A percentile compares a stretch with the other conserved stretches of the same genome.
Conservation (phyloP, 345 rosid species). For the Alliaria petiolata region DNA sequence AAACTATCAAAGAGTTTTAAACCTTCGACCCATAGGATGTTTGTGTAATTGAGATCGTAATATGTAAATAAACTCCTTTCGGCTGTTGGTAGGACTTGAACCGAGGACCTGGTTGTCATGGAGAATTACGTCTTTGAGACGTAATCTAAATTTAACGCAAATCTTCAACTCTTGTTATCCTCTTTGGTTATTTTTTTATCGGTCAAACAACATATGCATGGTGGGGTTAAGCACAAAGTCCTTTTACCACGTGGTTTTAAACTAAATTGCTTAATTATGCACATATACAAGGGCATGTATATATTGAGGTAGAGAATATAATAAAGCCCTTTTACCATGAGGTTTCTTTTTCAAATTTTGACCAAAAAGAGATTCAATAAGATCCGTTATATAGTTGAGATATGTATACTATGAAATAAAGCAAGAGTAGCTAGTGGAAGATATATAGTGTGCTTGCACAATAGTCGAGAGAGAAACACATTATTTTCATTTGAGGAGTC, state of each 20-base stretch:
- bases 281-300: background rate
- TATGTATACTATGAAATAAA: conserved; percentile 21
- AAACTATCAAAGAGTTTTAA: no score
- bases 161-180: background rate
- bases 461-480: conserved; percentile 25
- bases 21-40: no score
- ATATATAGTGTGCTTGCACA: conserved; percentile 32
- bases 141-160: background rate
- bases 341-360: conserved; percentile 28
- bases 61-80: no score
- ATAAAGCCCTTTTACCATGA: conserved; percentile 33
- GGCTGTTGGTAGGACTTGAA: no score
- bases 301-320: conserved; percentile 19
- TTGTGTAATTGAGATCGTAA: no score
- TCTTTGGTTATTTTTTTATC: background rate
- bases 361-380: conserved; percentile 32
- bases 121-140: background rate
- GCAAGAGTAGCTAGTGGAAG: conserved; percentile 26
- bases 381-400: conserved; percentile 24
- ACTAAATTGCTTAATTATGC: background rate
- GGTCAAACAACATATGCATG: conserved; percentile 23
- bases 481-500: conserved; percentile 3
- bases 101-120: no score
- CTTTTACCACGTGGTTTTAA: conserved; percentile 31
- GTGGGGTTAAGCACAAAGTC: conserved; percentile 27